phyloP scores from a whole-genome alignment of 2,329 filamentous ascomycete genomes.

The Colletotrichum trifolii region DNA sequence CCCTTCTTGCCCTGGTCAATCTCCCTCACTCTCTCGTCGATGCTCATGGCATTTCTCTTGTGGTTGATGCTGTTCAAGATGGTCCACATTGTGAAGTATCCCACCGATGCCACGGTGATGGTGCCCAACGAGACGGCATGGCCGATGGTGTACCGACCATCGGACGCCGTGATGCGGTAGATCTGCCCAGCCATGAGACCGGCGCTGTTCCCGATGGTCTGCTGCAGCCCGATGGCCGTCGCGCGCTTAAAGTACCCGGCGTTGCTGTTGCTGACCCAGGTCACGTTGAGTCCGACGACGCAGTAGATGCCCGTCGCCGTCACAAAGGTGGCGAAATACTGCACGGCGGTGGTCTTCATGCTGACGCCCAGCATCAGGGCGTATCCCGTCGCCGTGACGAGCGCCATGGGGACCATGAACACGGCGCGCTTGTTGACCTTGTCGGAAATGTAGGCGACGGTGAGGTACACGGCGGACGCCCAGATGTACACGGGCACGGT shows the following conservation, averaged over 20 bases:
- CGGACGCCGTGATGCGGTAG: slow-evolving; percentile 37
- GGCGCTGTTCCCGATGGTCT: slow-evolving; percentile 52
- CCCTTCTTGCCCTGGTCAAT: slow-evolving; percentile 32
- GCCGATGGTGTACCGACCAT: slow-evolving; percentile 29
- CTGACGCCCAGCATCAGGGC: slow-evolving; percentile 59
- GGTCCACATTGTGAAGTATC: slow-evolving; percentile 28
- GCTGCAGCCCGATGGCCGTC: slow-evolving; percentile 54
- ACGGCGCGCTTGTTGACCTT: slow-evolving; percentile 46
- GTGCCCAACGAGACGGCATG: slow-evolving; percentile 32
- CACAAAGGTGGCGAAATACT: slow-evolving; percentile 30
- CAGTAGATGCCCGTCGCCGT: slow-evolving; percentile 20
- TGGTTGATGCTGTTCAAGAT: slow-evolving; percentile 23
- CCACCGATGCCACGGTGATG: slow-evolving; percentile 27
- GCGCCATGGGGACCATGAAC: slow-evolving; percentile 56
- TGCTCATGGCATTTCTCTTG: slow-evolving; percentile 24
- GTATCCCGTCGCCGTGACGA: slow-evolving; percentile 64
- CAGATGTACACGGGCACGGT: slow-evolving; percentile 68
- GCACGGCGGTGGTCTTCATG: slow-evolving; percentile 47
- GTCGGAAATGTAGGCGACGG: slow-evolving; percentile 58
- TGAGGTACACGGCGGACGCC: slow-evolving; percentile 58
- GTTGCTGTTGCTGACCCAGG: slow-evolving; percentile 58
- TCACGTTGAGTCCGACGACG: slow-evolving; percentile 54
- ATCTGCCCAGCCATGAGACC: slow-evolving; percentile 56
- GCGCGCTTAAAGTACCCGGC: slow-evolving; percentile 59
- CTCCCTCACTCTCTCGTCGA: slow-evolving; percentile 26